Evolutionary conservation across 768 basidiomycete genomes (phyloP).

Genomic region (Royoungia palumana): DNA sequence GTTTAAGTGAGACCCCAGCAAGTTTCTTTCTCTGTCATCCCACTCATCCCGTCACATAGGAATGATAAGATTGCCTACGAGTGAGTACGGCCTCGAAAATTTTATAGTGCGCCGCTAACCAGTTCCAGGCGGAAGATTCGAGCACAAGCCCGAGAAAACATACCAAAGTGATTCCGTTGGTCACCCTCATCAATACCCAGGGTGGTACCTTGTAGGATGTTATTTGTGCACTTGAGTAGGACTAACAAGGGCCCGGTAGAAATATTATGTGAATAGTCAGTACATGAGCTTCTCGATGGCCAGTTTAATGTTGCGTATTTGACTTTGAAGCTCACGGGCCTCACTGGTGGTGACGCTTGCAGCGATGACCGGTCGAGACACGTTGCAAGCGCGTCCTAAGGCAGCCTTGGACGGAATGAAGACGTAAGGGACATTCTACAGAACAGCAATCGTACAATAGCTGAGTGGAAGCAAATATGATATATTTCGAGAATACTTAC

Average conservation of each 20-base stretch:
- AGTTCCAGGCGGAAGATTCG: conserved; percentile 68
- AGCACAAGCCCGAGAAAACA: conserved; percentile 85
- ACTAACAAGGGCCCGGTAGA: conserved; percentile 3
- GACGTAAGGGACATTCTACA: conserved; percentile 93
- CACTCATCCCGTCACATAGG: conserved; percentile 40
- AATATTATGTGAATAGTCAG: conserved; percentile 21
- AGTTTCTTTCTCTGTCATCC: not conserved
- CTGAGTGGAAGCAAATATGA: not conserved
- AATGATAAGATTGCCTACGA: conserved; percentile 94
- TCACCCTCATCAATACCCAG: not conserved
- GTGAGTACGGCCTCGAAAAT: conserved; percentile 42
- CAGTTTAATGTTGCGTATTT: conserved; percentile 83
- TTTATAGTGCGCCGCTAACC: not conserved
- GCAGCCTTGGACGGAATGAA: conserved; percentile 96
- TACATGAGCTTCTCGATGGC: conserved; percentile 69
- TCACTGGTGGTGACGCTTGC: conserved; percentile 97
- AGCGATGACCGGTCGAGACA: conserved; percentile 91
- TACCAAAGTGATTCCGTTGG: conserved; percentile 61
- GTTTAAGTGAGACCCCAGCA: conserved; percentile 77
- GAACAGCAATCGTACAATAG: not conserved
- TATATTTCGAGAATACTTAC: conserved; percentile 34
- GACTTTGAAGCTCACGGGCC: conserved; percentile 82
- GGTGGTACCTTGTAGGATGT: conserved; percentile 4
- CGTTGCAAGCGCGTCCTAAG: conserved; percentile 93
- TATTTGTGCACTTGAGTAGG: conserved; percentile 11